These are phyloP conservation scores for Candida sanyaensis DNA, from an alignment of 1,139 yeast species.

Conservation along the genomic window DNA sequence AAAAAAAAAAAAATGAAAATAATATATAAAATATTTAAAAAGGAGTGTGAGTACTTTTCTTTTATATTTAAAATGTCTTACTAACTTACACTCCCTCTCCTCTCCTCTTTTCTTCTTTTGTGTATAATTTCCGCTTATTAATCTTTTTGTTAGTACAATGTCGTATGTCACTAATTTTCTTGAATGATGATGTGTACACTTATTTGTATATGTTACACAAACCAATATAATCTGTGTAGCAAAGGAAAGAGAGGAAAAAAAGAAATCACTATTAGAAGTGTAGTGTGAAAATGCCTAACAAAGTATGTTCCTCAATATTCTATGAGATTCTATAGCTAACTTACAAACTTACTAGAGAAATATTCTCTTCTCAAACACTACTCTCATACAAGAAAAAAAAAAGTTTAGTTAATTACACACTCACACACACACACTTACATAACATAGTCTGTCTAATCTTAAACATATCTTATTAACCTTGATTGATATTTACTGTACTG, in stretches of 20 bases:
- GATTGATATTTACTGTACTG: no score
- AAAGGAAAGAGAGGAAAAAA: not conserved
- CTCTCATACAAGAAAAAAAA: no score
- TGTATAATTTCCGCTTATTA: not conserved
- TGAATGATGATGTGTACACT: slow-evolving; percentile 1
- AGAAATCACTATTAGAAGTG: no score
- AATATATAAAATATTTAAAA: not conserved
- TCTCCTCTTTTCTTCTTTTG: no score
- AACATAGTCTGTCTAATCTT: no score
- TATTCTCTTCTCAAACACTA: no score
- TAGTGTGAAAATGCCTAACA: not conserved
- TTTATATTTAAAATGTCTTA: not conserved
- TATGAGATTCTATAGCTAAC: not conserved
- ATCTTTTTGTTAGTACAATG: not conserved
- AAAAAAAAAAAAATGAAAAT: no score
- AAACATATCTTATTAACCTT: no score
- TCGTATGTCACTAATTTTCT: not conserved
- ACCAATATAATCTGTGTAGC: not conserved
- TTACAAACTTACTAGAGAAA: not conserved
- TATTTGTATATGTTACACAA: not conserved
- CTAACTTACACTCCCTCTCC: not conserved
- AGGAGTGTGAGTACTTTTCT: not conserved
- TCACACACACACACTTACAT: no score
- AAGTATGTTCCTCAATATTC: not conserved
- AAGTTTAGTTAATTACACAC: no score